phyloP scores from a whole-genome alignment of 345 rosid genomes.

The Sonneratia alba region DNA sequence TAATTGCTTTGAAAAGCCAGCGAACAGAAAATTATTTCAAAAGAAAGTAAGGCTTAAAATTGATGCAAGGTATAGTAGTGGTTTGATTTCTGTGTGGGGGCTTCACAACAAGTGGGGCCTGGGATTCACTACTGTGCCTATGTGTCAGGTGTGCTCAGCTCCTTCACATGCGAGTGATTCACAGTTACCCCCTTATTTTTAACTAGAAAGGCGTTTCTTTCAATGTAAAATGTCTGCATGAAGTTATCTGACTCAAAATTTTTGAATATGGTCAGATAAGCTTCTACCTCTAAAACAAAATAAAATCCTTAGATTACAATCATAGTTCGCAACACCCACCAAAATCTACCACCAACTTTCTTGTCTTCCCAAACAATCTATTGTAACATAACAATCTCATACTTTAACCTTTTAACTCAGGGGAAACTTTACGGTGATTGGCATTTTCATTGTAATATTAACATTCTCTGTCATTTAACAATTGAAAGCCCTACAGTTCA shows the following conservation, averaged over 20 bases:
- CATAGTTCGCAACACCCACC: too few species aligned
- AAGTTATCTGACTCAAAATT: too few species aligned
- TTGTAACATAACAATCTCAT: too few species aligned
- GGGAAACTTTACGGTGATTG: too few species aligned
- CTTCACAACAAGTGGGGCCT: not conserved
- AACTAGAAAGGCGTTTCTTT: not conserved
- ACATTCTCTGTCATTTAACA: too few species aligned
- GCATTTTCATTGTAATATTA: too few species aligned
- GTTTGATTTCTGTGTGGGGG: not conserved
- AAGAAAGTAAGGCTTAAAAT: not conserved
- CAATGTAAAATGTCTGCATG: not conserved
- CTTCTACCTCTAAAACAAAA: too few species aligned
- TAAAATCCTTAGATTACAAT: too few species aligned
- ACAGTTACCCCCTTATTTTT: not conserved
- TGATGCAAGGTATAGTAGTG: constrained; percentile 4
- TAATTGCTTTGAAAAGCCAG: not conserved
- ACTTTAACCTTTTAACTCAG: too few species aligned
- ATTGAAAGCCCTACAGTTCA: not conserved
- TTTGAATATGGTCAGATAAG: too few species aligned
- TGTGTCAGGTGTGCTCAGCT: constrained; percentile 1
- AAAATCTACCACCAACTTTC: too few species aligned
- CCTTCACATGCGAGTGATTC: not conserved
- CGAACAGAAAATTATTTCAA: not conserved
- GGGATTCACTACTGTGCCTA: not conserved
- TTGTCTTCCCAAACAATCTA: too few species aligned